A percentile compares a stretch with the other conserved stretches of the same genome.
Evolutionary conservation across 1,284 basidiomycete species (phyloP).

Genomic region (Irpex lacteus): DNA sequence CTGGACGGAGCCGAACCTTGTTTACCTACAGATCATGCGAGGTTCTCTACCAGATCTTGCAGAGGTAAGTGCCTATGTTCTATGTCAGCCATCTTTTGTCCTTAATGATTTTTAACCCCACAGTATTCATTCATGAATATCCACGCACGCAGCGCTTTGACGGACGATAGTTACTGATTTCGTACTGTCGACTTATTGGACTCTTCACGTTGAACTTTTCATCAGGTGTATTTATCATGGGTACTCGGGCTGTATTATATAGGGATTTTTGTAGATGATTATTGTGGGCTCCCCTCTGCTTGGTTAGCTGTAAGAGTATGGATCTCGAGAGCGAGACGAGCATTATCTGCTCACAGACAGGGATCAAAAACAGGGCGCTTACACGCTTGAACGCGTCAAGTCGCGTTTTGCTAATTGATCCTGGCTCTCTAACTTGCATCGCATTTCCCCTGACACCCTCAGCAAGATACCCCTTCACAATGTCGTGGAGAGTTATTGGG

Average conservation of each 20-base stretch:
- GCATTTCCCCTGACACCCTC: background rate
- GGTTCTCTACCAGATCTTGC: conserved; percentile 32
- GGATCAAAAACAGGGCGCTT: background rate
- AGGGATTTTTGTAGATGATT: no score
- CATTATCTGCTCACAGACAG: background rate
- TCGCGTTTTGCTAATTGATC: background rate
- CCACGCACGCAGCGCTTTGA: conserved; percentile 12
- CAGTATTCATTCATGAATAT: conserved; percentile 43
- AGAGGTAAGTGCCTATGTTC: conserved; percentile 26
- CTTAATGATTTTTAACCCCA: background rate
- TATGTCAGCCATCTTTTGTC: background rate
- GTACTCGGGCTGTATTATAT: no score
- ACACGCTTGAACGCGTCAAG: background rate
- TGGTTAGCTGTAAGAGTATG: background rate
- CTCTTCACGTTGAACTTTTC: no score
- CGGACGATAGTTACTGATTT: background rate
- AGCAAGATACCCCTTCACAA: background rate
- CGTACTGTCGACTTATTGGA: no score
- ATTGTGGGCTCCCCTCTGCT: no score
- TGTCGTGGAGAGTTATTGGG: background rate
- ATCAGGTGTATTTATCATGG: no score
- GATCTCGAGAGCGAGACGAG: no score
- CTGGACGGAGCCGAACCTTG: conserved; percentile 33
- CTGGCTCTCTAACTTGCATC: background rate
- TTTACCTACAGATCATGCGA: conserved; percentile 34